Conservation (phyloP, 2,329 filamentous ascomycete species). For the Thielaviopsis musarum region DNA sequence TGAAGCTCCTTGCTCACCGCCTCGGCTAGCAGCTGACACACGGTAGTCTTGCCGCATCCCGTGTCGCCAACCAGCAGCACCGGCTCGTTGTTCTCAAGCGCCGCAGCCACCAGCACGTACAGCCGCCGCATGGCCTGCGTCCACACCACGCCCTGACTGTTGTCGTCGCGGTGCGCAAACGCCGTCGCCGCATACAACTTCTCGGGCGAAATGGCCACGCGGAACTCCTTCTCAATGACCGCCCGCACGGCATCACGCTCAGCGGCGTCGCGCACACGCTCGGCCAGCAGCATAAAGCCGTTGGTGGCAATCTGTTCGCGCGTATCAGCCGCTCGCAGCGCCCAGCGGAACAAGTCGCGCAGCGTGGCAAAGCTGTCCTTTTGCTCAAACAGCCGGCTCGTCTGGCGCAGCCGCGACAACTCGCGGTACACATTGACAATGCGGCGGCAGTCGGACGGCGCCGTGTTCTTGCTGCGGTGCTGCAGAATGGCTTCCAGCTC, state of each 20-base stretch:
- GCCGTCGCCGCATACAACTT: conserved; percentile 49
- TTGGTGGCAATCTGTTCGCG: conserved; percentile 80
- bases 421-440: conserved; percentile 93
- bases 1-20: conserved; percentile 59
- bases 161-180: conserved; percentile 24
- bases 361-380: conserved; percentile 95
- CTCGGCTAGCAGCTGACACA: conserved; percentile 82
- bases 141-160: conserved; percentile 65
- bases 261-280: conserved; percentile 81
- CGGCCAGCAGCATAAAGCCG: conserved; percentile 90
- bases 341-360: conserved; percentile 92
- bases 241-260: conserved; percentile 72
- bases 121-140: conserved; percentile 85
- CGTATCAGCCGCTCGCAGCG: conserved; percentile 65
- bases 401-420: conserved; percentile 75
- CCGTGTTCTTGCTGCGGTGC: conserved; percentile 68
- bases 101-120: conserved; percentile 75
- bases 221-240: conserved; percentile 83
- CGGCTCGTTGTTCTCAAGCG: conserved; percentile 78
- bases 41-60: conserved; percentile 92
- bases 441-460: conserved; percentile 75
- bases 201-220: conserved; percentile 59
- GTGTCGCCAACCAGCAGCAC: conserved; percentile 92
- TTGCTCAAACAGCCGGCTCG: conserved; percentile 83
- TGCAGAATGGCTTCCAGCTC: conserved; percentile 87